Percentiles rank a stretch among this genome's conserved stretches.
These are phyloP conservation scores for Myrica gale DNA, from an alignment of 306 rosid genomes.

Conservation along the genomic window DNA sequence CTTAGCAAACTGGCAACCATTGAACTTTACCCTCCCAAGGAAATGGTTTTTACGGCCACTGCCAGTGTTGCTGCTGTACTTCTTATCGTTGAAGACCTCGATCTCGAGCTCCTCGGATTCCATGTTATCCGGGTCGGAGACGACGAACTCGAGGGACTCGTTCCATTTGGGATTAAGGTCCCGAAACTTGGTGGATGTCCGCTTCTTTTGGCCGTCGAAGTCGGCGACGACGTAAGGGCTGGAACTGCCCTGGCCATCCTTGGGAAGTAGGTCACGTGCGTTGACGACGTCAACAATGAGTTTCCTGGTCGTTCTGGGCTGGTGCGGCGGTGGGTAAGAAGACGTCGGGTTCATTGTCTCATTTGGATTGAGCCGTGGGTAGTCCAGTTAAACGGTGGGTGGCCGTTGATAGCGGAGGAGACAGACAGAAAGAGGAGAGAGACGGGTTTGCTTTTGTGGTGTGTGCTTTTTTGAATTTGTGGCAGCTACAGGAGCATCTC, in stretches of 20 bases:
- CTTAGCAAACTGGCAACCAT: slow-evolving; percentile 63
- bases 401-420: slow-evolving; percentile 52
- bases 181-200: slow-evolving; percentile 65
- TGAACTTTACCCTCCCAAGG: slow-evolving; percentile 75
- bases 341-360: slow-evolving; percentile 61
- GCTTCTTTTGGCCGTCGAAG: slow-evolving; percentile 83
- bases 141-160: slow-evolving; percentile 69
- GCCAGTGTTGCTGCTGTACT: slow-evolving; percentile 53
- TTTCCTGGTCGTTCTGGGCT: slow-evolving; percentile 40
- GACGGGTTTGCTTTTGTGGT: slow-evolving; percentile 26
- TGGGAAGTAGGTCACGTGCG: slow-evolving; percentile 86
- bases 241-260: slow-evolving; percentile 94
- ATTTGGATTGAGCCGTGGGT: slow-evolving; percentile 20
- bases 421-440: neutral
- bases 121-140: slow-evolving; percentile 82
- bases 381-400: neutral
- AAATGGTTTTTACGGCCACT: slow-evolving; percentile 78
- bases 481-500: neutral
- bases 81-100: slow-evolving; percentile 85
- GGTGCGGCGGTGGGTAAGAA: slow-evolving; percentile 36
- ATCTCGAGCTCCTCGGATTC: slow-evolving; percentile 84
- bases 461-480: slow-evolving; percentile 6
- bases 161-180: slow-evolving; percentile 86
- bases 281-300: slow-evolving; percentile 70
- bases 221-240: slow-evolving; percentile 83